Conservation (phyloP, 2,329 filamentous ascomycete genomes). For the Aspergillus udagawae region DNA sequence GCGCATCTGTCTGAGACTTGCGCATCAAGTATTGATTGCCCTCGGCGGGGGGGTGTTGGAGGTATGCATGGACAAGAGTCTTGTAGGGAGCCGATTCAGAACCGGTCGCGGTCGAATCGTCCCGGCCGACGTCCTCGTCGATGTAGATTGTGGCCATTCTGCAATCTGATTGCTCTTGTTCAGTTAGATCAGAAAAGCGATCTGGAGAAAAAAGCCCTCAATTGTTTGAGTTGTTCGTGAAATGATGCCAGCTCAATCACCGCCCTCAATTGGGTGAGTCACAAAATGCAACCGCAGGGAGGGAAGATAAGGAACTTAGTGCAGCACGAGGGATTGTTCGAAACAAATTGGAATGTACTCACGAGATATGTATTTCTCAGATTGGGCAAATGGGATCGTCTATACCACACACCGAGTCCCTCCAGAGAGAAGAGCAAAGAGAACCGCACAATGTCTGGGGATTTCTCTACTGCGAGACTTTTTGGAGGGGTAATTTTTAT, state of each 20-base stretch:
- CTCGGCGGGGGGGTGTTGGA: constrained; percentile 61
- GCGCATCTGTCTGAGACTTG: constrained; percentile 60
- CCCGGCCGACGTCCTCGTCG: constrained; percentile 73
- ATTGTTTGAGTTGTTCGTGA: not conserved
- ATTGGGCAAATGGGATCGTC: not conserved
- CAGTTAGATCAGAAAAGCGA: constrained; percentile 1
- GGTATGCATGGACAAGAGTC: constrained; percentile 71
- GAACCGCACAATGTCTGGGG: constrained; percentile 1
- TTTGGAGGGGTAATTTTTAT: constrained; percentile 25
- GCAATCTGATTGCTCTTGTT: not conserved
- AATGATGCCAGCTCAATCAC: not conserved
- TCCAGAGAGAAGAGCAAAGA: not conserved
- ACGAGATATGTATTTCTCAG: not conserved
- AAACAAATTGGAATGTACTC: not conserved
- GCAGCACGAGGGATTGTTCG: not conserved
- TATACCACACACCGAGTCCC: not conserved
- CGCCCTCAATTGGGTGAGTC: not conserved
- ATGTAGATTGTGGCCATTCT: constrained; percentile 59
- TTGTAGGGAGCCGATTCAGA: constrained; percentile 75
- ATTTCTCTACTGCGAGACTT: not conserved
- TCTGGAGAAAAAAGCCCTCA: not conserved
- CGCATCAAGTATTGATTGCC: constrained; percentile 63
- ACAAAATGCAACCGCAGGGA: not conserved
- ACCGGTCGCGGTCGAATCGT: constrained; percentile 64
- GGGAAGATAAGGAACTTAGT: not conserved